phyloP scores from a whole-genome alignment of 306 rosid species.

The cucumber (Cucumis sativus) region Cucumber_9930_V3 NC_026659.2:24331001-24331500 shows the following conservation, averaged over 20 bases:
- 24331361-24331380: no score
- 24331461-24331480: no score
- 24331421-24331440: no score
- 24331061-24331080: not conserved
- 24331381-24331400: no score
- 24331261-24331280: not conserved
- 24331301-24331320: no score
- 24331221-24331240: not conserved
- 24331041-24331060: not conserved
- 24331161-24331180: not conserved
- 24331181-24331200: not conserved
- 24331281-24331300: no score
- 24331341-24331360: no score
- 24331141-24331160: not conserved
- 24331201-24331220: not conserved
- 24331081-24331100: not conserved
- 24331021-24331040: no score
- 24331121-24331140: not conserved
- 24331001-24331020: not conserved
- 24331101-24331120: not conserved
- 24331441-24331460: no score
- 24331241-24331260: not conserved
- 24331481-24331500: no score
- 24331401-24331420: no score
- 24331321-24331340: no score